phyloP scores from a whole-genome alignment of 805 yeast species.

The Ogataea allantospora region DNA sequence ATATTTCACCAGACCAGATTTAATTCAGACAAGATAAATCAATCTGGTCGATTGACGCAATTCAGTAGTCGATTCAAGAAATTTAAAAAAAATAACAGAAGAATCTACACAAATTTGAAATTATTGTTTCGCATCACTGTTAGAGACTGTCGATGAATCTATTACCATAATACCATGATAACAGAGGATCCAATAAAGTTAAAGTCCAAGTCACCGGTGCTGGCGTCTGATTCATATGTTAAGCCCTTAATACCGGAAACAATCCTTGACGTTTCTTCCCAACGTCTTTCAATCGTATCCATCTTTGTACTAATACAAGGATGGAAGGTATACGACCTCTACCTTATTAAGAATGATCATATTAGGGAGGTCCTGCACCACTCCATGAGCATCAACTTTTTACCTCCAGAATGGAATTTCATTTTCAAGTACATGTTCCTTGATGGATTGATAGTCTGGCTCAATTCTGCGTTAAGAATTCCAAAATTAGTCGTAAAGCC shows the following conservation, averaged over 20 bases:
- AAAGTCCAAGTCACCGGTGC: not conserved
- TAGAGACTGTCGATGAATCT: not conserved
- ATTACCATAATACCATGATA: not conserved
- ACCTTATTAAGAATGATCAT: conserved; percentile 50
- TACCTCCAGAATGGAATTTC: conserved; percentile 54
- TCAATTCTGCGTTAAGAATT: conserved; percentile 70
- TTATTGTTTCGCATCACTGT: too few species aligned
- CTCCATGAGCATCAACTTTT: conserved; percentile 34
- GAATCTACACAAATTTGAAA: too few species aligned
- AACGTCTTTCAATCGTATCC: conserved; percentile 64
- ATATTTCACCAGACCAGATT: not conserved
- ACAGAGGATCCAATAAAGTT: not conserved
- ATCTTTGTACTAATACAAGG: conserved; percentile 74
- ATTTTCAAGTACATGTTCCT: conserved; percentile 67
- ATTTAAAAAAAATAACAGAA: not conserved
- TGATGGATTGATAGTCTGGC: conserved; percentile 69
- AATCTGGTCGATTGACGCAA: not conserved
- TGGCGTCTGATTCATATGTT: not conserved
- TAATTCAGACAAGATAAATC: not conserved
- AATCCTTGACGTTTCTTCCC: conserved; percentile 71
- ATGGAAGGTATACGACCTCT: conserved; percentile 76
- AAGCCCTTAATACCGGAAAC: conserved; percentile 58
- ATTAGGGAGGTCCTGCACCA: conserved; percentile 21
- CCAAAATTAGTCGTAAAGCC: conserved; percentile 69
- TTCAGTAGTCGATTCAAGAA: not conserved